Evolutionary conservation across 352 stramenopile species (phyloP).

Genomic region (Globisporangium barbulae): DNA sequence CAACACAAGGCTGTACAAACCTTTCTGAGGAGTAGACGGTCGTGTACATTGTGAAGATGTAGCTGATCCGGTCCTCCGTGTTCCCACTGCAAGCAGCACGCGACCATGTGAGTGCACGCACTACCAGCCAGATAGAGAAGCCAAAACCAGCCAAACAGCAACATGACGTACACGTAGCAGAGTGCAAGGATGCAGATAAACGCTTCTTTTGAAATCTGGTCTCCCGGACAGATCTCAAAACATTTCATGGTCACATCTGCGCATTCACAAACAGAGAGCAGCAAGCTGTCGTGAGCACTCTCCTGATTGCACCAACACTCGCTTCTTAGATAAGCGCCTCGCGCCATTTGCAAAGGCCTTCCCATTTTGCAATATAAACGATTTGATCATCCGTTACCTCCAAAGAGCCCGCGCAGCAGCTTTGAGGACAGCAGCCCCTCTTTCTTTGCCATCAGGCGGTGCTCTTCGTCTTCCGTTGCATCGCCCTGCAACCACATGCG

Average conservation of each 20-base stretch:
- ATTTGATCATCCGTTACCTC: conserved; percentile 29
- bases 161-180: conserved; percentile 61
- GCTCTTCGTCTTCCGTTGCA: conserved; percentile 59
- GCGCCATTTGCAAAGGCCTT: not conserved
- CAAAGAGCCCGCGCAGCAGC: conserved; percentile 69
- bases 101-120: not conserved
- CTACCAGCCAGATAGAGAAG: not conserved
- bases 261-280: conserved; percentile 4
- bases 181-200: conserved; percentile 72
- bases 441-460: conserved; percentile 67
- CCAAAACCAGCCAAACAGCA: not conserved
- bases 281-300: not conserved
- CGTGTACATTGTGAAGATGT: conserved; percentile 85
- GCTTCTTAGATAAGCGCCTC: not conserved
- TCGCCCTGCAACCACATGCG: conserved; percentile 40
- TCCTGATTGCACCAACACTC: not conserved
- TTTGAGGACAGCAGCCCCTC: conserved; percentile 70
- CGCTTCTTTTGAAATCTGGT: conserved; percentile 63
- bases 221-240: conserved; percentile 50
- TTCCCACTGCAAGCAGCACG: conserved; percentile 50
- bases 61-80: conserved; percentile 85
- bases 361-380: not conserved
- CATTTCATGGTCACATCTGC: conserved; percentile 62
- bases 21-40: conserved; percentile 68
- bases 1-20: conserved; percentile 20